A percentile compares a stretch with the other conserved stretches of the same genome.
Evolutionary conservation across 768 basidiomycete species (phyloP).

Genomic region (Rhodotorula toruloides): DNA sequence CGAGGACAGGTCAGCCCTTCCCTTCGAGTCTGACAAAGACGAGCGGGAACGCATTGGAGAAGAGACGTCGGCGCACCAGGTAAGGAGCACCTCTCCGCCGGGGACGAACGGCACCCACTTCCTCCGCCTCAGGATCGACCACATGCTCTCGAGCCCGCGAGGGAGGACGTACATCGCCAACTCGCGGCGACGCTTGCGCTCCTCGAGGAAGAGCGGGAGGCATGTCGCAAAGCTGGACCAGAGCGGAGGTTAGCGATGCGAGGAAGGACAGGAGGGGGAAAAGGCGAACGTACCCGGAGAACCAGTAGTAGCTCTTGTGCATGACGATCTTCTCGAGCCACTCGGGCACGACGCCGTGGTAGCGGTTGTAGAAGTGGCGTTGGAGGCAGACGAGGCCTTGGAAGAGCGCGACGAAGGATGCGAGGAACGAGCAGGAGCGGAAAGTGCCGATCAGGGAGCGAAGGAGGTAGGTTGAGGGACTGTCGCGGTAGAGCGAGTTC

Average conservation of each 20-base stretch:
- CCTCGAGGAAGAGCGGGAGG: conserved; percentile 77
- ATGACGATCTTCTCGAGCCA: conserved; percentile 56
- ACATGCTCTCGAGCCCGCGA: conserved; percentile 82
- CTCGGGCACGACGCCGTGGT: conserved; percentile 10
- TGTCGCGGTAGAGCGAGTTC: background rate
- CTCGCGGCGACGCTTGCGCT: conserved; percentile 78
- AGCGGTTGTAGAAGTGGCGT: conserved; percentile 38
- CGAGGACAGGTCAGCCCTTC: conserved; percentile 47
- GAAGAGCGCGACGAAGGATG: conserved; percentile 71
- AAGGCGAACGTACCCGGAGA: conserved; percentile 44
- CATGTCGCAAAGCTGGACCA: conserved; percentile 70
- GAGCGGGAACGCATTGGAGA: background rate
- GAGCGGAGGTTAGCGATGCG: too few species aligned
- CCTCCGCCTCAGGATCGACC: conserved; percentile 69
- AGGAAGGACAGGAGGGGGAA: background rate
- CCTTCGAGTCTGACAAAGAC: too few species aligned
- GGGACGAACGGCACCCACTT: conserved; percentile 59
- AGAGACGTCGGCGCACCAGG: conserved; percentile 9
- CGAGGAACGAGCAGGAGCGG: conserved; percentile 81
- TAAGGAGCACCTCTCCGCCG: conserved; percentile 45
- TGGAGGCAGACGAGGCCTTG: conserved; percentile 50
- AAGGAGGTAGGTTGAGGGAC: conserved; percentile 50
- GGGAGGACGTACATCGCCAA: conserved; percentile 77
- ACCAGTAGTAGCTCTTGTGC: conserved; percentile 67
- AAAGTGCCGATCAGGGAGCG: conserved; percentile 66